Conservation (phyloP, 208 protist species). For the Balamuthia mandrillaris region DNA sequence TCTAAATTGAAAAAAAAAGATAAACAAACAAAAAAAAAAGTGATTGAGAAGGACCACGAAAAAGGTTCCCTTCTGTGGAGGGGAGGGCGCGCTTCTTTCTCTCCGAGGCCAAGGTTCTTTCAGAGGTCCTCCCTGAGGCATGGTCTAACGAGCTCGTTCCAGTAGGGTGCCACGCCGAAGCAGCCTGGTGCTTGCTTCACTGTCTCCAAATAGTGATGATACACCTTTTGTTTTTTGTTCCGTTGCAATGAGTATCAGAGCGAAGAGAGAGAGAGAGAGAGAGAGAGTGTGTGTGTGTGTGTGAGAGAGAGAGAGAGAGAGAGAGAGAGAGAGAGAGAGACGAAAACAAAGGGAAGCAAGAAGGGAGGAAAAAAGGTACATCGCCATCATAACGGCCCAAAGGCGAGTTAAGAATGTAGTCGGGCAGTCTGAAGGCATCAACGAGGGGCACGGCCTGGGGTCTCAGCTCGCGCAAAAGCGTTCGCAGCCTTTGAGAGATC, state of each 20-base stretch:
- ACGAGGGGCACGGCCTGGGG: conserved; percentile 14
- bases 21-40: too few species aligned
- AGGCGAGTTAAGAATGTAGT: conserved; percentile 24
- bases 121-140: conserved; percentile 37
- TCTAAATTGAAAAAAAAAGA: too few species aligned
- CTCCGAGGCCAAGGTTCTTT: too few species aligned
- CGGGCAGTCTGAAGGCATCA: conserved; percentile 27
- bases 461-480: conserved; percentile 7
- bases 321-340: not conserved
- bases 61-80: too few species aligned
- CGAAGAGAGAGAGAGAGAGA: too few species aligned
- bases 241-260: too few species aligned
- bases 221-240: too few species aligned
- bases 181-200: not conserved
- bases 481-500: not conserved
- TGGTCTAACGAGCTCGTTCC: conserved; percentile 36
- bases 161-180: not conserved
- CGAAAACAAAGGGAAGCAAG: not conserved
- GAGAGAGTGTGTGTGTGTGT: too few species aligned
- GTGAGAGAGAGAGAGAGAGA: too few species aligned
- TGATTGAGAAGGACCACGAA: too few species aligned
- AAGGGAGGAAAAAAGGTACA: not conserved
- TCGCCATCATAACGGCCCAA: conserved; percentile 29
- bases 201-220: too few species aligned
- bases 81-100: too few species aligned